Base-by-base conservation (phyloP, 176 grass and related monocot species). In the Miscanthus lutarioriparius region DNA sequence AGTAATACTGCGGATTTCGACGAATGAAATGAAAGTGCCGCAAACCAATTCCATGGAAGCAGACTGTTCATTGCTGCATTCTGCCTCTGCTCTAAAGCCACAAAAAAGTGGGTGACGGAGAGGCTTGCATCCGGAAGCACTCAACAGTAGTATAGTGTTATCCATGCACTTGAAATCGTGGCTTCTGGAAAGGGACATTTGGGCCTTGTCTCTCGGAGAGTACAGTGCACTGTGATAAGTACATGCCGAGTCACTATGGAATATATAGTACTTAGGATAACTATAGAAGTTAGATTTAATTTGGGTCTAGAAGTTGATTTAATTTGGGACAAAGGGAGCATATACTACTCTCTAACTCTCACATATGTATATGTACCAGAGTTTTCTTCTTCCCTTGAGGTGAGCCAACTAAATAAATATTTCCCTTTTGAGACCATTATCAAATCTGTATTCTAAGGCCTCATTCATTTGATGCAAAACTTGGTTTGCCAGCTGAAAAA, bases 31-130 rank as follows among this genome's bases (percentile, higher is more conserved):
- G 2, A 8, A 54, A 20, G 19, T 62, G 47, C 9, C 7, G 23
- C 56, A 36, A 61, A 70, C 82, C 71, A 87, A 82, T 87, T 87
- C 72, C 20, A 68, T 22, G 45, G 39, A 69, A 68, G 74, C 43
- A 74, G 19, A n/a, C 5, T n/a, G 20, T n/a, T 76, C 73, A n/a
- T 69, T 22, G 4, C 56, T 11, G 7, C 56, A 61, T 61, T 58
- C 23, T 2, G 17, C 64, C 47, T 19, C 8, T 20, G 16, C 33
- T 70, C 78, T 79, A 79, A 79, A 78, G 66, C 37, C n/a, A 80
- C 58, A 22, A 80, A 84, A 80, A 89, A 39, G 82, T 80, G 44
- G 82, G 82, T 75, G 82, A 74, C 3, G 3, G 38, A 47, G 43
- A 44, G 2, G 8, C 22, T 37, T 72, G 63, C 62, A 27, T 6